phyloP scores from a whole-genome alignment of 306 rosid genomes.

The Corylus heterophylla region DNA sequence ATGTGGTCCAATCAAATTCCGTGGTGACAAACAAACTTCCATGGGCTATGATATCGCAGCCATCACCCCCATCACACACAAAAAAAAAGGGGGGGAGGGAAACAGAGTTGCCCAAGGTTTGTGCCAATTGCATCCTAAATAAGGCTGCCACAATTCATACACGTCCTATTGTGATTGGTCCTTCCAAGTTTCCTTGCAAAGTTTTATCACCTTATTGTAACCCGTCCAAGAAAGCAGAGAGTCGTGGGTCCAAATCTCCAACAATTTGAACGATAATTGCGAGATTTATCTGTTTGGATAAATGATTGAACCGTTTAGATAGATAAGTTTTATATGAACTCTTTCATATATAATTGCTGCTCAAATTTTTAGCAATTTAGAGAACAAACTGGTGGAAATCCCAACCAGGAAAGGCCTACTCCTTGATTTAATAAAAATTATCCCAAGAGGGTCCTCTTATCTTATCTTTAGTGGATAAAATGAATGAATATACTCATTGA shows the following conservation, averaged over 20 bases:
- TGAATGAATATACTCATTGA: conserved; percentile 38
- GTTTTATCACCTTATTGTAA: background rate
- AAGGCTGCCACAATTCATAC: background rate
- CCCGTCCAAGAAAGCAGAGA: background rate
- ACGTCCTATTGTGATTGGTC: background rate
- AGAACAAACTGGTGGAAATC: too few relatives aligned
- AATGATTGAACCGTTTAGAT: too few relatives aligned
- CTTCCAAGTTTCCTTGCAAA: background rate
- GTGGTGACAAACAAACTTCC: background rate
- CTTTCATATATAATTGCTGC: too few relatives aligned
- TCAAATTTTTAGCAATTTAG: too few relatives aligned
- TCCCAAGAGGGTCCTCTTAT: conserved; percentile 35
- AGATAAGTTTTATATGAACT: too few relatives aligned
- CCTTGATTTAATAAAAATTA: conserved; percentile 16
- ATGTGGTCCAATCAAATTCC: conserved; percentile 21
- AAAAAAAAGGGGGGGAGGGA: too few relatives aligned
- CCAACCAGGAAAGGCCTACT: background rate
- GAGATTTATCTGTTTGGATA: too few relatives aligned
- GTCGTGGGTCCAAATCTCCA: too few relatives aligned
- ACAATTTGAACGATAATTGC: too few relatives aligned
- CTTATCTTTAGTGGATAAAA: conserved; percentile 41
- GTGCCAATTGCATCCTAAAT: background rate
- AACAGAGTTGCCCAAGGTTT: background rate
- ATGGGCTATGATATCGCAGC: background rate
- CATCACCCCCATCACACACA: background rate